phyloP scores from a whole-genome alignment of 2,329 filamentous ascomycete species.

The Beauveria australis region DNA sequence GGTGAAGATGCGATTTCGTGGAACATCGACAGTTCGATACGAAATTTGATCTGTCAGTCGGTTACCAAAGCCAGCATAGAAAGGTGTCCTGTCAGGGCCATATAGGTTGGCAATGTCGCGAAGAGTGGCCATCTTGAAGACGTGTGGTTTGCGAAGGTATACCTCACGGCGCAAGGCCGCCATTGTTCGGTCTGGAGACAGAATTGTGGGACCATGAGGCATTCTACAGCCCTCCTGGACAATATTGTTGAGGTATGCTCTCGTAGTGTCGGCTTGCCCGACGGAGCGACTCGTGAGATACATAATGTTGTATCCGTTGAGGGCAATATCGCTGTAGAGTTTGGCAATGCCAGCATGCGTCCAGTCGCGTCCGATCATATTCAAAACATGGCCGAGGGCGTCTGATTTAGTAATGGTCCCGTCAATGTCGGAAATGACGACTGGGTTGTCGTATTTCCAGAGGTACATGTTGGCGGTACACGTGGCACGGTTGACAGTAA shows the following conservation, averaged over 20 bases:
- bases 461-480: constrained; percentile 90
- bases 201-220: constrained; percentile 85
- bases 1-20: constrained; percentile 88
- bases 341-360: constrained; percentile 95
- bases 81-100: constrained; percentile 66
- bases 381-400: constrained; percentile 85
- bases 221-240: constrained; percentile 79
- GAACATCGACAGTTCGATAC: constrained; percentile 93
- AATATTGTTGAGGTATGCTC: constrained; percentile 83
- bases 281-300: constrained; percentile 93
- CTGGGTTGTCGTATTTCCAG: constrained; percentile 84
- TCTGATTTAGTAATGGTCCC: constrained; percentile 98
- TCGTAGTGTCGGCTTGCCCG: constrained; percentile 83
- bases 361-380: constrained; percentile 97
- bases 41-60: constrained; percentile 91
- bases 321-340: constrained; percentile 88
- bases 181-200: constrained; percentile 91
- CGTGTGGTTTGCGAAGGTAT: constrained; percentile 91
- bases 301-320: constrained; percentile 98
- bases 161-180: constrained; percentile 86
- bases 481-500: constrained; percentile 90
- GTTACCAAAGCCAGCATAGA: constrained; percentile 96
- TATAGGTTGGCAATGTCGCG: constrained; percentile 91
- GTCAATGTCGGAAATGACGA: constrained; percentile 97
- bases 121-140: constrained; percentile 98